A percentile compares a stretch with the other conserved stretches of the same genome.
Conservation (phyloP, 768 basidiomycete species). For the Tricholoma terreum region DNA sequence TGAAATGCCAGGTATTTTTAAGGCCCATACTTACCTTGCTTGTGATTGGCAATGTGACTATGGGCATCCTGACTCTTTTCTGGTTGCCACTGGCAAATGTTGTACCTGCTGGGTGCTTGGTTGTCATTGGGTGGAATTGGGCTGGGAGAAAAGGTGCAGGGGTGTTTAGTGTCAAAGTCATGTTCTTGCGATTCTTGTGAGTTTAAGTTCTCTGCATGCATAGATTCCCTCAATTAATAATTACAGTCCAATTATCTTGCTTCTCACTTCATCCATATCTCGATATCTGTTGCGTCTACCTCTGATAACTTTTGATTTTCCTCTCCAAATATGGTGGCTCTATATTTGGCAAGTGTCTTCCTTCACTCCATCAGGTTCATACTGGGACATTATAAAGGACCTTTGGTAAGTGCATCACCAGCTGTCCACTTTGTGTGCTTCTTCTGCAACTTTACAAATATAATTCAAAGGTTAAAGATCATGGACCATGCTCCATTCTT, state of each 20-base stretch:
- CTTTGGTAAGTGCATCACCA: neutral
- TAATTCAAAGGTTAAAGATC: neutral
- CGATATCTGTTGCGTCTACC: neutral
- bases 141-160: neutral
- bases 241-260: neutral
- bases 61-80: neutral
- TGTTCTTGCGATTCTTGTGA: neutral
- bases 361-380: neutral
- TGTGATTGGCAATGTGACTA: neutral
- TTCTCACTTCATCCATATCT: no score
- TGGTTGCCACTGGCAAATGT: neutral
- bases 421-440: neutral
- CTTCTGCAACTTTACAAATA: no score
- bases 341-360: neutral
- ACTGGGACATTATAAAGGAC: no score
- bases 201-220: neutral
- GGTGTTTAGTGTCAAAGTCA: neutral
- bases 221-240: neutral
- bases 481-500: conserved; percentile 9
- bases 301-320: neutral
- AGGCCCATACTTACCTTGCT: neutral
- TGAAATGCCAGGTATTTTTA: neutral
- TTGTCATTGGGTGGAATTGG: neutral
- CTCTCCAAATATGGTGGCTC: neutral
- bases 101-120: neutral